A percentile compares a stretch with the other conserved stretches of the same genome.
Conservation (phyloP, 306 rosid genomes). For the Crotalaria pallida region DNA sequence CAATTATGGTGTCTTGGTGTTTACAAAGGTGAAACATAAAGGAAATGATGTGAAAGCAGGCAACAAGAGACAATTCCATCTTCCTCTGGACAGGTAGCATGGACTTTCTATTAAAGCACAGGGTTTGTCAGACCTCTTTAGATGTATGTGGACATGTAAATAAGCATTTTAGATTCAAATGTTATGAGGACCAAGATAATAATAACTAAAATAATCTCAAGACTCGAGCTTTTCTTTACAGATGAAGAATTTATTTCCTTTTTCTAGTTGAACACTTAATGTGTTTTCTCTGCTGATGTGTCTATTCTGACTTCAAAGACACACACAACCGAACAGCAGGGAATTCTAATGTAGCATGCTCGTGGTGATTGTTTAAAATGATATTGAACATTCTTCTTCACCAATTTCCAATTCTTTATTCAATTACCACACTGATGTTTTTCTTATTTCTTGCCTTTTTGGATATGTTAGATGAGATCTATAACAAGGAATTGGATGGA, state of each 20-base stretch:
- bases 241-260: background rate
- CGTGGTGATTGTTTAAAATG: background rate
- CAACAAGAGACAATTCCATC: background rate
- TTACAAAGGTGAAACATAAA: background rate
- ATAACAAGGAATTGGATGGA: too few relatives aligned
- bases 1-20: background rate
- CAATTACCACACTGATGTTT: background rate
- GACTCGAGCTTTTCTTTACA: slow-evolving; percentile 7
- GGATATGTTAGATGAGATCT: background rate
- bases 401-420: slow-evolving; percentile 1
- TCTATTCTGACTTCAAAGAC: background rate
- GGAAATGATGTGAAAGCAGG: background rate
- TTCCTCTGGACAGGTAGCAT: background rate
- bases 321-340: background rate
- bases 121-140: background rate
- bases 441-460: background rate
- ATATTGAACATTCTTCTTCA: background rate
- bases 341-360: background rate
- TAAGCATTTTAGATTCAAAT: background rate
- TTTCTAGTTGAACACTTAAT: background rate
- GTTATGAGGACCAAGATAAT: background rate
- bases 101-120: background rate
- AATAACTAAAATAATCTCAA: background rate
- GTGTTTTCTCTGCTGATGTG: background rate
- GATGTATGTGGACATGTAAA: background rate